Base-by-base conservation (phyloP, 139 green algal species). In the Coelastrella sp. region DNA sequence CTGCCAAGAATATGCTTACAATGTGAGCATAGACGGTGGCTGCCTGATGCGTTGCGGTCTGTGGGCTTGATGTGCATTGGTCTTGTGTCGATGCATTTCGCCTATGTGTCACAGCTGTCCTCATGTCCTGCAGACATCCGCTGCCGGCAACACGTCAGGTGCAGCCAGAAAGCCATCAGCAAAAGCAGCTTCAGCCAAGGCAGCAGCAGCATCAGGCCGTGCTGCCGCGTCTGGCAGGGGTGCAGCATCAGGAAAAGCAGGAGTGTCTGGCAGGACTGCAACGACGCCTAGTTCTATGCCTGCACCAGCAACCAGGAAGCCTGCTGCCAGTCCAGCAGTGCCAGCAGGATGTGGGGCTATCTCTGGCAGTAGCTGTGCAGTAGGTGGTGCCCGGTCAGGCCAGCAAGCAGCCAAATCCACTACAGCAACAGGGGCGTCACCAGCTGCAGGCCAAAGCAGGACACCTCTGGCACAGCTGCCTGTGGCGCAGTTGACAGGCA, bases 331-430 rank as follows among this genome's bases (percentile, higher is more conserved):
- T 32, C 58, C 80, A 75, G 59, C 20, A 74, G n/a, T 58, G 20
- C 10, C 77, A 19, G 77, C 77, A 83, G 77, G 77, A 10, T 20
- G 77, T 8, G 81, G 64, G 20, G 64, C 81, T 32, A 1, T 78
- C 3, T 87, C 81, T 32, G 81, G 81, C 64, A 87, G 81, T 7
- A 87, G 81, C 64, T 87, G 81, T 78, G 81, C 81, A 60, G 64
- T 74, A 17, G 81, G 81, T 47, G 81, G 81, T 13, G 13, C 47
- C 6, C 47, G 66, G 8, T 68, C 81, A 64, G 61, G 60, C 22
- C n/a, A 16, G 59, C 59, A 59, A 23, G 6, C 59, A 13, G 80
- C 3, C 4, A n/a, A 8, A 86, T 57, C 8, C 10, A n/a, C 10
- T 14, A 54, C 47, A 65, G 54, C 11, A 22, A 4, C 54, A 65